Percentiles rank a stretch among this genome's conserved stretches.
Conservation (phyloP, 768 basidiomycete genomes). For the Dioszegia hungarica region DNA sequence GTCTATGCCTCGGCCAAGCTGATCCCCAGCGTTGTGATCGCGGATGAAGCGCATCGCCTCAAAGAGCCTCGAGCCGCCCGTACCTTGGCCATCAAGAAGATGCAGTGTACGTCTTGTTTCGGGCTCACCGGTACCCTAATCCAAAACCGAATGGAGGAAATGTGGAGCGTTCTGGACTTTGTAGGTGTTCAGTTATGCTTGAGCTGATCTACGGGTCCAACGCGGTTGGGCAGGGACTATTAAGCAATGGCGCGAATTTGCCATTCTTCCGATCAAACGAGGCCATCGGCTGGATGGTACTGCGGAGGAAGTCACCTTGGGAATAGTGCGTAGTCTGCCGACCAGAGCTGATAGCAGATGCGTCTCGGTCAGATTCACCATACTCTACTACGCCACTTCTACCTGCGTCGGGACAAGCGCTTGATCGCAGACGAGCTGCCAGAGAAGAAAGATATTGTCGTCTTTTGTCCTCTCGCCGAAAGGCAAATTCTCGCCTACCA, state of each 20-base stretch:
- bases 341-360: slow-evolving; percentile 16
- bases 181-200: slow-evolving; percentile 51
- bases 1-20: slow-evolving; percentile 52
- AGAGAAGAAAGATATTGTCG: slow-evolving; percentile 79
- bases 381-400: slow-evolving; percentile 72
- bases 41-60: slow-evolving; percentile 86
- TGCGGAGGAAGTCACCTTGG: slow-evolving; percentile 27
- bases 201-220: slow-evolving; percentile 39
- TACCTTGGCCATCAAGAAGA: slow-evolving; percentile 65
- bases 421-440: slow-evolving; percentile 58
- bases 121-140: slow-evolving; percentile 79
- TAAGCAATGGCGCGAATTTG: slow-evolving; percentile 70
- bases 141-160: slow-evolving; percentile 83
- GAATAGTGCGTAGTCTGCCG: slow-evolving; percentile 24
- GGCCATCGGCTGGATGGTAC: slow-evolving; percentile 45
- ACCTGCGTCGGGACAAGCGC: slow-evolving; percentile 60
- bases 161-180: slow-evolving; percentile 91
- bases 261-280: slow-evolving; percentile 51
- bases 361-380: slow-evolving; percentile 55
- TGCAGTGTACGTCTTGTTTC: slow-evolving; percentile 65
- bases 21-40: slow-evolving; percentile 46
- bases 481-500: slow-evolving; percentile 71
- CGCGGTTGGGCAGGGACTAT: slow-evolving; percentile 69
- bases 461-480: slow-evolving; percentile 81
- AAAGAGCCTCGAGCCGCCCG: slow-evolving; percentile 71